phyloP scores from a whole-genome alignment of 495 filamentous ascomycete species.

The Pyronema omphalodes region DNA sequence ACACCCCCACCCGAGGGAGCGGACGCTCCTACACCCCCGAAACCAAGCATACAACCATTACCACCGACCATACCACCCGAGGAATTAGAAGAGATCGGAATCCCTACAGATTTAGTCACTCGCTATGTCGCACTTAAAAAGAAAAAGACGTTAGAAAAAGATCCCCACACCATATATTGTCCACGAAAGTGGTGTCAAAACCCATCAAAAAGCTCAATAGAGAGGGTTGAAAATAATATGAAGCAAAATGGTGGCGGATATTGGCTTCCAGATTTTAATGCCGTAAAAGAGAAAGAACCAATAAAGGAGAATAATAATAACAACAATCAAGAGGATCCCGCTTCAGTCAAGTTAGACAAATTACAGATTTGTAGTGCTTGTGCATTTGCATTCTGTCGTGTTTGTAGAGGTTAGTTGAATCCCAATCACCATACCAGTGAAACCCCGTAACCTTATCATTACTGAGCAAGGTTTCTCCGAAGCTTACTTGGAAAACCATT shows the following conservation, averaged over 20 bases:
- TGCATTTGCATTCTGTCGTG: constrained; percentile 72
- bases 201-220: constrained; percentile 51
- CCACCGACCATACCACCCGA: constrained; percentile 54
- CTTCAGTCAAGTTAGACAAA: neutral
- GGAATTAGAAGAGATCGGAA: constrained; percentile 71
- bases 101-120: constrained; percentile 53
- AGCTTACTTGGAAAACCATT: neutral
- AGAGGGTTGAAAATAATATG: constrained; percentile 26
- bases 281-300: constrained; percentile 7
- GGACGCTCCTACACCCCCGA: constrained; percentile 23
- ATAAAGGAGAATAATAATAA: neutral
- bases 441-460: no score
- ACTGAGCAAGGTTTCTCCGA: neutral
- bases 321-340: neutral
- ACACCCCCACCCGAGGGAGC: constrained; percentile 1
- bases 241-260: constrained; percentile 34
- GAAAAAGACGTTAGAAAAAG: constrained; percentile 76
- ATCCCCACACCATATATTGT: constrained; percentile 86
- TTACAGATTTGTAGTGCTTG: constrained; percentile 80
- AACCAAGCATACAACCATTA: constrained; percentile 24
- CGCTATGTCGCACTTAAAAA: constrained; percentile 79
- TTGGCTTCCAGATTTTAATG: constrained; percentile 31
- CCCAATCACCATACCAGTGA: no score
- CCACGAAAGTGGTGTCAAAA: constrained; percentile 87
- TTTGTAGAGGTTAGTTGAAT: constrained; percentile 33